These are phyloP conservation scores for Alternaria dauci DNA, from an alignment of 2,329 filamentous ascomycete genomes.

Conservation along the genomic window DNA sequence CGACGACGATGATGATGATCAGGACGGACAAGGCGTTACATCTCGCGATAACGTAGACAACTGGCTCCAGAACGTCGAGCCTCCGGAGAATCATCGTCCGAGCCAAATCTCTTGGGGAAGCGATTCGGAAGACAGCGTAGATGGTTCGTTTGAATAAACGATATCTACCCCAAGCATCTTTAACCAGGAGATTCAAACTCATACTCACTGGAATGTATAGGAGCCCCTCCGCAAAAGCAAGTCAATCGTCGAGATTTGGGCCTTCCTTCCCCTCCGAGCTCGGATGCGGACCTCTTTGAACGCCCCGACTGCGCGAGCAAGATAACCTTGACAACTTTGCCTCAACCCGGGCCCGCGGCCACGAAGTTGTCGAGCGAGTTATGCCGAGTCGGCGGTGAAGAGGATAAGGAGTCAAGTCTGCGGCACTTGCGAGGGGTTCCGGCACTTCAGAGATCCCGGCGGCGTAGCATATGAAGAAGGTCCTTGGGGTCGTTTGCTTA, in stretches of 20 bases:
- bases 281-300: not conserved
- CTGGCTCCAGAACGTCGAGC: slow-evolving; percentile 15
- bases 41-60: slow-evolving; percentile 6
- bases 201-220: not conserved
- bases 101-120: slow-evolving; percentile 9
- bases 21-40: slow-evolving; percentile 2
- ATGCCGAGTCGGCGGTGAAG: not conserved
- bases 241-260: not conserved
- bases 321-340: not conserved
- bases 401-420: not conserved
- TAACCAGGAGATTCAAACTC: not conserved
- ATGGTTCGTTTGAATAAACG: slow-evolving; percentile 19
- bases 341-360: not conserved
- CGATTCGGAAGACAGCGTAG: slow-evolving; percentile 14
- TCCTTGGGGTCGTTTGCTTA: slow-evolving; percentile 1
- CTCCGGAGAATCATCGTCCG: slow-evolving; percentile 7
- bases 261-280: not conserved
- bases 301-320: not conserved
- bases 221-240: slow-evolving; percentile 2
- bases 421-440: slow-evolving; percentile 1
- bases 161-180: not conserved
- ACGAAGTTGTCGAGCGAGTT: not conserved
- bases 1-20: slow-evolving; percentile 9
- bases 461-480: not conserved
- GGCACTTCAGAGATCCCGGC: not conserved